These are phyloP conservation scores for Mycena metata DNA, from an alignment of 768 basidiomycete genomes.

Conservation along the genomic window DNA sequence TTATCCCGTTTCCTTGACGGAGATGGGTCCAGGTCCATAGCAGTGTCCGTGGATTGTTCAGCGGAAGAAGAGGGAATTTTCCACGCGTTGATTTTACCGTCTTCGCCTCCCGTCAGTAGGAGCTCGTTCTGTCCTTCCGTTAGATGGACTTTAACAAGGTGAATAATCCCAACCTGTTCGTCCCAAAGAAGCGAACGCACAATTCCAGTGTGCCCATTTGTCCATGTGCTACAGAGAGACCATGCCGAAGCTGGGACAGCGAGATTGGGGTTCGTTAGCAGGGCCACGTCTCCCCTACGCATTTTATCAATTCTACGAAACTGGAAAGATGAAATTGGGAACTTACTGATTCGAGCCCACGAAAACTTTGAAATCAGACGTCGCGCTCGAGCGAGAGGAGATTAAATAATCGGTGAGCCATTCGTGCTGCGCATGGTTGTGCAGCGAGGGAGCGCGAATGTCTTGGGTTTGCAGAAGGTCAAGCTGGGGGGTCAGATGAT, in stretches of 20 bases:
- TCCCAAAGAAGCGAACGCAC: slow-evolving; percentile 72
- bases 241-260: slow-evolving; percentile 57
- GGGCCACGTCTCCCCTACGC: slow-evolving; percentile 68
- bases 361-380: slow-evolving; percentile 64
- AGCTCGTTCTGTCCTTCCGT: slow-evolving; percentile 49
- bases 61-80: slow-evolving; percentile 33
- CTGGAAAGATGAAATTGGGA: background rate
- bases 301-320: background rate
- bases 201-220: slow-evolving; percentile 67
- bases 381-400: slow-evolving; percentile 57
- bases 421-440: slow-evolving; percentile 61
- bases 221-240: slow-evolving; percentile 67
- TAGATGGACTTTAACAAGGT: background rate
- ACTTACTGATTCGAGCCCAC: slow-evolving; percentile 82
- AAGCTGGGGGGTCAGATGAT: slow-evolving; percentile 56
- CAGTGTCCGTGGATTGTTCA: slow-evolving; percentile 27
- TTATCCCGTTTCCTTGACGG: slow-evolving; percentile 42
- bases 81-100: slow-evolving; percentile 62
- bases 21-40: slow-evolving; percentile 47
- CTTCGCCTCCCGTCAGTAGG: slow-evolving; percentile 66
- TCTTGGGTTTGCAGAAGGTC: slow-evolving; percentile 70
- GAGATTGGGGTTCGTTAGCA: slow-evolving; percentile 62
- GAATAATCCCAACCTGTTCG: slow-evolving; percentile 55
- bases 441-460: slow-evolving; percentile 75
- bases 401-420: slow-evolving; percentile 89